A percentile compares a stretch with the other conserved stretches of the same genome.
Conservation (phyloP, 805 yeast species). For the Pichia kluyveri region DNA sequence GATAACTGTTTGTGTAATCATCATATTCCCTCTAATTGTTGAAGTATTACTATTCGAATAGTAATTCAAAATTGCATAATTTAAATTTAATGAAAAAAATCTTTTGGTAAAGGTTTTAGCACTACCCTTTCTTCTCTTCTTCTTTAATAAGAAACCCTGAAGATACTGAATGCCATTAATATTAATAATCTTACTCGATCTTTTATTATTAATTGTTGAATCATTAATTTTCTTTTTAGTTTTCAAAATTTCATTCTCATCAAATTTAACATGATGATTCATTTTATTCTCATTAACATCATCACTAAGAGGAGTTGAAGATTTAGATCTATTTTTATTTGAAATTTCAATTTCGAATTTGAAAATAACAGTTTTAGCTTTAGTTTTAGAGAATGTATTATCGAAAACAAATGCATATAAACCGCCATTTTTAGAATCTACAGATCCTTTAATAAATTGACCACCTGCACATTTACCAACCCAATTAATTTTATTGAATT, state of each 20-base stretch:
- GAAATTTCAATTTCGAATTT: slow-evolving; percentile 23
- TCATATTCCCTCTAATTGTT: slow-evolving; percentile 85
- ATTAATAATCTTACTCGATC: slow-evolving; percentile 21
- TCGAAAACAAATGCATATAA: slow-evolving; percentile 85
- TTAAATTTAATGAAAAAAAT: slow-evolving; percentile 74
- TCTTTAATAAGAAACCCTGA: slow-evolving; percentile 70
- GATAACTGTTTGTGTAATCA: slow-evolving; percentile 70
- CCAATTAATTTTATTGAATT: slow-evolving; percentile 43
- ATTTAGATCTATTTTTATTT: not conserved
- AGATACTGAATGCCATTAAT: slow-evolving; percentile 61
- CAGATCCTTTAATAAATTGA: slow-evolving; percentile 52
- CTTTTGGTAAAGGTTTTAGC: slow-evolving; percentile 82
- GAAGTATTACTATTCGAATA: slow-evolving; percentile 62
- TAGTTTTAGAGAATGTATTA: slow-evolving; percentile 81
- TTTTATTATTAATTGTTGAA: not conserved
- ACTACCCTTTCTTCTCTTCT: slow-evolving; percentile 64
- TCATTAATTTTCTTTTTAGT: not conserved
- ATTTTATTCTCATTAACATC: no score
- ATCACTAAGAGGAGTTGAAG: not conserved
- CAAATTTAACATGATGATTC: not conserved
- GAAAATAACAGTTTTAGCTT: slow-evolving; percentile 72
- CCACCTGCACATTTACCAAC: slow-evolving; percentile 52
- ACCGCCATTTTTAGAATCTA: slow-evolving; percentile 54
- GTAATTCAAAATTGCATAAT: slow-evolving; percentile 76
- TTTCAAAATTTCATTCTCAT: not conserved